These are phyloP conservation scores for Deinandra increscens DNA, from an alignment of 129 eudicot species.

Conservation along the genomic window DNA sequence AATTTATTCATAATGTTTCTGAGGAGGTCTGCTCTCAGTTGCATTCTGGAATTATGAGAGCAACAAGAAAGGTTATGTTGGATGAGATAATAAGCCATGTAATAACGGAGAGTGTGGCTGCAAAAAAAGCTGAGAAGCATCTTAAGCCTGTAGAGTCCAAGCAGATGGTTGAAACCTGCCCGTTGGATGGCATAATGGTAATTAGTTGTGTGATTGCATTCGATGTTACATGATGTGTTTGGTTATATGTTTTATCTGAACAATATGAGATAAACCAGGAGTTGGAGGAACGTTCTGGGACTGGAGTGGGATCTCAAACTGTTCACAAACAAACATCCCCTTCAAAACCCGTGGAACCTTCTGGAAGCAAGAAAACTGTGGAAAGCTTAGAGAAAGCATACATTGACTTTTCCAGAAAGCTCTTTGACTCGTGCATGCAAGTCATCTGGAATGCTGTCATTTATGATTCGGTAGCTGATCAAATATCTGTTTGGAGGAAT, in stretches of 20 bases:
- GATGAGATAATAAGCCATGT: constrained; percentile 74
- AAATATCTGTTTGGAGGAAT: constrained; percentile 69
- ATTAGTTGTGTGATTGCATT: background rate
- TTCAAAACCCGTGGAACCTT: constrained; percentile 14
- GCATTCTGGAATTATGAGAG: constrained; percentile 77
- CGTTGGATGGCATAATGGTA: constrained; percentile 49
- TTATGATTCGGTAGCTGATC: constrained; percentile 57
- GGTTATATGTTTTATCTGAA: constrained; percentile 25
- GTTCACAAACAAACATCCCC: constrained; percentile 22
- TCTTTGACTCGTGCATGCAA: constrained; percentile 68
- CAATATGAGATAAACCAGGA: constrained; percentile 31
- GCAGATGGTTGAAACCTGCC: constrained; percentile 33
- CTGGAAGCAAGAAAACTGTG: constrained; percentile 43
- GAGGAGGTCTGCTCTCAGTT: constrained; percentile 76
- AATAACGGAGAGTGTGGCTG: constrained; percentile 51
- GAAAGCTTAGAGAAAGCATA: constrained; percentile 52
- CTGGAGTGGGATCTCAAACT: constrained; percentile 29
- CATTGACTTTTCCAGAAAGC: constrained; percentile 34
- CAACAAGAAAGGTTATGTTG: constrained; percentile 68
- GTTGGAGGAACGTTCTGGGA: constrained; percentile 25
- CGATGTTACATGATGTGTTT: constrained; percentile 8
- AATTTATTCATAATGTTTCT: constrained; percentile 53
- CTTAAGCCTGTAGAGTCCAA: constrained; percentile 34
- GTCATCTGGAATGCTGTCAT: constrained; percentile 78
- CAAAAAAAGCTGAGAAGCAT: constrained; percentile 55